Conservation (phyloP, 208 protist species). For the Crithidia thermophila region DNA sequence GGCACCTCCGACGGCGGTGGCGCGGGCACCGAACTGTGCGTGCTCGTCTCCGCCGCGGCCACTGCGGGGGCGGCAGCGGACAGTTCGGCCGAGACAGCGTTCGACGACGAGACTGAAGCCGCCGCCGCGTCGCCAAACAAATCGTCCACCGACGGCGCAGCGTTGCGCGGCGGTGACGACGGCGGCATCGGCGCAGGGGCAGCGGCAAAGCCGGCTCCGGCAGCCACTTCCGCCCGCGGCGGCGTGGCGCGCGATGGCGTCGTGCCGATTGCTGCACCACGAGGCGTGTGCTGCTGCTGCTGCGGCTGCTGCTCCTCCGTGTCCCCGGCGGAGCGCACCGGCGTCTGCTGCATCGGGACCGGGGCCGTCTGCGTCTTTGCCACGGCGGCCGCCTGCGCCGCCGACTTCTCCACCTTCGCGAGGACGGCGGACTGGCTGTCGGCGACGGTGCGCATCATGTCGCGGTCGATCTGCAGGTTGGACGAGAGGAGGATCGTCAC, state of each 20-base stretch:
- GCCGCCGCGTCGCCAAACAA: constrained; percentile 26
- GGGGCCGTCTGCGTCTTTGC: background rate
- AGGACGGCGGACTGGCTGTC: constrained; percentile 68
- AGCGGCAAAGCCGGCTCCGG: constrained; percentile 11
- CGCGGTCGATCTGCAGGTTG: constrained; percentile 57
- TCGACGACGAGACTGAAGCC: background rate
- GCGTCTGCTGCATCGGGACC: background rate
- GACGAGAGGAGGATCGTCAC: constrained; percentile 67
- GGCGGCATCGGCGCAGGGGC: background rate
- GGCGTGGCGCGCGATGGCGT: constrained; percentile 6
- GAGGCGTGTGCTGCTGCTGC: background rate
- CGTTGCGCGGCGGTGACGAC: too few relatives aligned
- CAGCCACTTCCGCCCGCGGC: constrained; percentile 24
- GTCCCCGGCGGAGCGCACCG: constrained; percentile 27
- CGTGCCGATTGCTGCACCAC: background rate
- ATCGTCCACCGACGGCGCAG: constrained; percentile 28
- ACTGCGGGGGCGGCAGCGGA: background rate
- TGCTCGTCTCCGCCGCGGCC: background rate
- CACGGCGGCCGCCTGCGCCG: background rate
- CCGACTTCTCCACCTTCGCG: constrained; percentile 25
- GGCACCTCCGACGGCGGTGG: background rate
- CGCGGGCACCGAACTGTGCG: background rate
- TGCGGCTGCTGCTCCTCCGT: constrained; percentile 1
- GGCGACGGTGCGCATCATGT: constrained; percentile 51
- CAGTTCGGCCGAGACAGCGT: background rate